Percentiles rank a stretch among this genome's conserved stretches.
Conservation (phyloP, 176 grass and related monocot genomes). For the Bonia amplexicaulis region DNA sequence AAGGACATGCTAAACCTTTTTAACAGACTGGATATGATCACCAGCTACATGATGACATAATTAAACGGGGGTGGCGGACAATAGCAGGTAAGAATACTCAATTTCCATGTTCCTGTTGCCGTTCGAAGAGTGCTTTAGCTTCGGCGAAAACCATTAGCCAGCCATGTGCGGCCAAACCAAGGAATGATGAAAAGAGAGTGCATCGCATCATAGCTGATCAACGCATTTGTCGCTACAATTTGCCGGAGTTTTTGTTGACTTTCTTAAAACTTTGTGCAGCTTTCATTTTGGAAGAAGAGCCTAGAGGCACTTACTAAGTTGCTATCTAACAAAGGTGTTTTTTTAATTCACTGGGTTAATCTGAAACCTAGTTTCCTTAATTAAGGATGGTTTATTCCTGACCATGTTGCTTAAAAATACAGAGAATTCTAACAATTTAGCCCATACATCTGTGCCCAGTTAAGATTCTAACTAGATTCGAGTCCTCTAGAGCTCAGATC, state of each 20-base stretch:
- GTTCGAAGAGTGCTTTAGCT: not conserved
- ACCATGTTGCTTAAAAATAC: not conserved
- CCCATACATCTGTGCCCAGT: not conserved
- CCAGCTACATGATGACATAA: not conserved
- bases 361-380: not conserved
- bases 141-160: constrained; percentile 6
- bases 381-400: not conserved
- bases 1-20: not conserved
- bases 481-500: no score
- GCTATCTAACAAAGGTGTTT: not conserved
- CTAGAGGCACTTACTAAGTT: not conserved
- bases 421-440: not conserved
- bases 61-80: not conserved
- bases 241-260: no score
- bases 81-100: not conserved
- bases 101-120: not conserved
- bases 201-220: constrained; percentile 14
- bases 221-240: not conserved
- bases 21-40: not conserved
- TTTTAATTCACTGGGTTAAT: not conserved
- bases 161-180: not conserved
- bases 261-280: not conserved
- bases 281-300: not conserved
- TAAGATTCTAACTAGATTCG: not conserved
- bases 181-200: constrained; percentile 21